phyloP scores from a whole-genome alignment of 2,329 filamentous ascomycete species.

The Aspergillus jensenii region DNA sequence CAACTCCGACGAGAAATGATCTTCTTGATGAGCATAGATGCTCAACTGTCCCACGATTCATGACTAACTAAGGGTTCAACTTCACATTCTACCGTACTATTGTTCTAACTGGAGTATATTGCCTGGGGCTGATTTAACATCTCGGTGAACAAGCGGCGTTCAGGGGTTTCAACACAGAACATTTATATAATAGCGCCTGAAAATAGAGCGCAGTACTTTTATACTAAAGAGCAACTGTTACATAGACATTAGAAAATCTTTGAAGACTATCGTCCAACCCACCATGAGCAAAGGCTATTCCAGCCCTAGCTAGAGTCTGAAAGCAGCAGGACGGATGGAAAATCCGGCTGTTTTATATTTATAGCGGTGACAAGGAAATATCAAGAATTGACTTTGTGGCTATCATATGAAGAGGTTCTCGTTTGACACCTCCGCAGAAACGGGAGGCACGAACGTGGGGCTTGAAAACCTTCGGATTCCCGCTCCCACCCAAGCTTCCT shows the following conservation, averaged over 20 bases:
- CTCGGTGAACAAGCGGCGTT: background rate
- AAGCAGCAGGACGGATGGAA: background rate
- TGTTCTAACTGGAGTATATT: slow-evolving; percentile 14
- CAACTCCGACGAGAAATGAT: slow-evolving; percentile 11
- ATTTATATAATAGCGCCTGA: background rate
- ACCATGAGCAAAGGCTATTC: background rate
- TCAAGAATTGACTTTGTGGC: background rate
- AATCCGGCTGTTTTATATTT: background rate
- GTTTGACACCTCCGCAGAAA: slow-evolving; percentile 5
- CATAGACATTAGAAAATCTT: background rate
- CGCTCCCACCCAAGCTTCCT: slow-evolving; percentile 17
- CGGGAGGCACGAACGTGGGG: slow-evolving; percentile 26
- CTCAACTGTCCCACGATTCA: background rate
- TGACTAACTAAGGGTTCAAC: slow-evolving; percentile 17
- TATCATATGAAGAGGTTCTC: background rate
- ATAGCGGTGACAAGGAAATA: background rate
- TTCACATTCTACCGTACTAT: slow-evolving; percentile 13
- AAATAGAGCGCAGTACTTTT: slow-evolving; percentile 12
- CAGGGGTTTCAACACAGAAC: slow-evolving; percentile 5
- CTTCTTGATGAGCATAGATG: background rate
- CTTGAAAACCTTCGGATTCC: slow-evolving; percentile 22
- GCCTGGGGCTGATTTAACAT: slow-evolving; percentile 2
- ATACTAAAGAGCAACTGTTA: background rate
- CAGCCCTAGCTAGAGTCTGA: background rate
- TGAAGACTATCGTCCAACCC: background rate